A percentile compares a stretch with the other conserved stretches of the same genome.
These are phyloP conservation scores for Verticillium klebahnii DNA, from an alignment of 2,329 filamentous ascomycete genomes.

Conservation along the genomic window DNA sequence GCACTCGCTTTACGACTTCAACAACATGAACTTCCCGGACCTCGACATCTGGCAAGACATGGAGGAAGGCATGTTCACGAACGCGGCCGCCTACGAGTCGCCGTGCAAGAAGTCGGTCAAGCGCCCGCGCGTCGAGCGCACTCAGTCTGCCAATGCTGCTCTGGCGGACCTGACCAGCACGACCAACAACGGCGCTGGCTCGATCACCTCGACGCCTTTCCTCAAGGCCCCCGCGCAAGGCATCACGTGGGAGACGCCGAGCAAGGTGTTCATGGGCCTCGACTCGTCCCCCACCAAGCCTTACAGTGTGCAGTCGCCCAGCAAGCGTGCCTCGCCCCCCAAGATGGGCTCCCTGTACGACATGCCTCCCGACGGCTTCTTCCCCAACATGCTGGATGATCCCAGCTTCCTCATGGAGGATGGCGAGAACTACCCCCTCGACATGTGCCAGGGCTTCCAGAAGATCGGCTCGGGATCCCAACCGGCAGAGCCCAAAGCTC, in stretches of 20 bases:
- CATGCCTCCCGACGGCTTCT: conserved; percentile 32
- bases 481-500: conserved; percentile 19
- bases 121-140: conserved; percentile 59
- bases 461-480: conserved; percentile 58
- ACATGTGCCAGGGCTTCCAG: conserved; percentile 71
- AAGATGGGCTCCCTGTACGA: conserved; percentile 35
- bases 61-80: conserved; percentile 27
- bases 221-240: conserved; percentile 41
- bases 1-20: conserved; percentile 39
- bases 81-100: conserved; percentile 44
- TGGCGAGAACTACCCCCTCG: conserved; percentile 55
- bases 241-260: conserved; percentile 48
- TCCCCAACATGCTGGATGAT: conserved; percentile 35
- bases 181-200: conserved; percentile 38
- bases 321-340: conserved; percentile 40
- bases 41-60: conserved; percentile 60
- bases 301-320: conserved; percentile 12
- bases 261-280: conserved; percentile 51
- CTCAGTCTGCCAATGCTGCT: conserved; percentile 57
- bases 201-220: conserved; percentile 44
- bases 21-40: conserved; percentile 38
- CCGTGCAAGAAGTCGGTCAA: conserved; percentile 60
- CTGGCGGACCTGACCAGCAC: conserved; percentile 47
- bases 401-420: conserved; percentile 55
- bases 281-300: conserved; percentile 50